Conservation (phyloP, 2,329 filamentous ascomycete species). For the Didymella glomerata region DNA sequence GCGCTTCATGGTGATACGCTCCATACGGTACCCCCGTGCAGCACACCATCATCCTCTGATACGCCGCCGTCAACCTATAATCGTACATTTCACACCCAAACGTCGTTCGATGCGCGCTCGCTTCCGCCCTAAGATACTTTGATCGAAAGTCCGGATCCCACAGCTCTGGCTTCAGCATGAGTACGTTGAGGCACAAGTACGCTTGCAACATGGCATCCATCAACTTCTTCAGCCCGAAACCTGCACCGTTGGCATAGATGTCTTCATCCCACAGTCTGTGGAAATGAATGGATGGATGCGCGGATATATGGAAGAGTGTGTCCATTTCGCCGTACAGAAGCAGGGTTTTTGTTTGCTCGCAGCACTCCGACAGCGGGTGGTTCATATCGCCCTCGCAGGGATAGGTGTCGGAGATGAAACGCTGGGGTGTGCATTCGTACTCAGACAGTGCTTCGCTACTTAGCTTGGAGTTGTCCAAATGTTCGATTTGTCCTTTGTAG, state of each 20-base stretch:
- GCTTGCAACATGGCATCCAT: not conserved
- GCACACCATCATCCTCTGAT: constrained; percentile 2
- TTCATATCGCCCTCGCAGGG: not conserved
- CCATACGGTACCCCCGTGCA: not conserved
- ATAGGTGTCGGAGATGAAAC: not conserved
- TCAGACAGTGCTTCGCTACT: not conserved
- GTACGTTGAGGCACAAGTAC: constrained; percentile 5
- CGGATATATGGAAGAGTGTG: not conserved
- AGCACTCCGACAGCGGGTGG: not conserved
- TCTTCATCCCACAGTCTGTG: not conserved
- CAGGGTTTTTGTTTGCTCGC: constrained; percentile 4
- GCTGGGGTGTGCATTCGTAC: constrained; percentile 2
- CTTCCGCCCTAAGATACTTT: not conserved
- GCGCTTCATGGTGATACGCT: not conserved
- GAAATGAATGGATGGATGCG: not conserved
- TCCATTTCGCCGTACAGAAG: constrained; percentile 5
- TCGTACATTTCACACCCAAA: not conserved
- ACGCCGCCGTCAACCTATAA: constrained; percentile 1
- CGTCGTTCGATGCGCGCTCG: not conserved
- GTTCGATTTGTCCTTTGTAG: not conserved
- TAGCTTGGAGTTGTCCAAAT: accelerated
- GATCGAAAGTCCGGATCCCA: not conserved
- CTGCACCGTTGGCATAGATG: not conserved
- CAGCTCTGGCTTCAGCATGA: constrained; percentile 1
- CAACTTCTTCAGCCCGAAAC: not conserved